Evolutionary conservation across 768 basidiomycete genomes (phyloP).

Genomic region (Leucocoprinus leucothites): DNA sequence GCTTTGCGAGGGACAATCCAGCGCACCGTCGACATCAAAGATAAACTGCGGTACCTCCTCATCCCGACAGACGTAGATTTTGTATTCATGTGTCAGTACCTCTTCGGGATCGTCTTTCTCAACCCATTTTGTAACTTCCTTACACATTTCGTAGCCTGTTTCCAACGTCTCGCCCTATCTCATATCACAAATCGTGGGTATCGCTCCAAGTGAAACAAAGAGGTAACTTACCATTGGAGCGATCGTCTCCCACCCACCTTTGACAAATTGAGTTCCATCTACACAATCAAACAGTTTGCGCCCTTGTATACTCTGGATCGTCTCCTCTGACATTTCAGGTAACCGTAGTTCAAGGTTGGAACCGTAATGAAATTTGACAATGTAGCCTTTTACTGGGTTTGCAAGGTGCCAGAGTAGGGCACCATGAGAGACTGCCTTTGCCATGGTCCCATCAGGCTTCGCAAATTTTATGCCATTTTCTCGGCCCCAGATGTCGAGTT

Average conservation of each 20-base stretch:
- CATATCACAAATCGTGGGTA: not conserved
- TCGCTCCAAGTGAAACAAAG: too few species aligned
- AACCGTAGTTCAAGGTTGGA: not conserved
- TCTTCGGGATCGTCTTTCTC: not conserved
- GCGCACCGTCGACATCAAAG: not conserved
- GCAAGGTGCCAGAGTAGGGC: not conserved
- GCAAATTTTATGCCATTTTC: not conserved
- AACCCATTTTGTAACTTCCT: not conserved
- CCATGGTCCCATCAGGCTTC: conserved; percentile 4
- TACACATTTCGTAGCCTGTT: not conserved
- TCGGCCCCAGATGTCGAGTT: conserved; percentile 1
- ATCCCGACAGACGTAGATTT: not conserved
- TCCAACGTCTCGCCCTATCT: not conserved
- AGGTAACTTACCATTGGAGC: not conserved
- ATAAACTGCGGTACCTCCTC: not conserved
- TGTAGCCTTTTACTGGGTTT: conserved; percentile 2
- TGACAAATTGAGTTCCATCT: not conserved
- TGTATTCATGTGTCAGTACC: not conserved
- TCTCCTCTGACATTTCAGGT: not conserved
- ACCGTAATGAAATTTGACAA: conserved; percentile 1
- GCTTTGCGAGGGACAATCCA: not conserved
- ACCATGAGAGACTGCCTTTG: conserved; percentile 1
- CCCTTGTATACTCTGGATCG: not conserved
- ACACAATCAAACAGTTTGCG: not conserved
- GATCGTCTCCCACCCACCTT: not conserved